A percentile compares a stretch with the other conserved stretches of the same genome.
Conservation (phyloP, 1,284 basidiomycete species). For the Chiua sp. region DNA sequence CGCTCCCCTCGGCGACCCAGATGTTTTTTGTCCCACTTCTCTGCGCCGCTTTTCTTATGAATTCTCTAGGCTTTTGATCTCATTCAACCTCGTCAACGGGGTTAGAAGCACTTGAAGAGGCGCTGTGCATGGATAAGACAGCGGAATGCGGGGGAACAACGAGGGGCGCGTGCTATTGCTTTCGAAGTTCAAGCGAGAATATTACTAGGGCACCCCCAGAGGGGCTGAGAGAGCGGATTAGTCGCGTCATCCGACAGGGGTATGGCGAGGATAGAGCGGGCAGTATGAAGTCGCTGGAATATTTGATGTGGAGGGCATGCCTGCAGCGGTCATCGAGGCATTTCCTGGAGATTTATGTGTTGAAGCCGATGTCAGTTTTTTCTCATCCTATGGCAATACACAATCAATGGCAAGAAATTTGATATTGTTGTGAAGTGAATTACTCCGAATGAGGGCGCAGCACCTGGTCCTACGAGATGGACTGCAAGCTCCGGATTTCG, state of each 20-base stretch:
- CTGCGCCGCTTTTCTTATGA: no score
- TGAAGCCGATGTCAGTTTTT: not conserved
- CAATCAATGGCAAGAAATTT: constrained; percentile 75
- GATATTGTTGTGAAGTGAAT: constrained; percentile 79
- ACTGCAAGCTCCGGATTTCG: constrained; percentile 57
- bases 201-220: constrained; percentile 48
- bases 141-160: no score
- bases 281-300: constrained; percentile 75
- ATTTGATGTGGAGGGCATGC: constrained; percentile 65
- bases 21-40: no score
- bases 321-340: constrained; percentile 47
- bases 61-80: no score
- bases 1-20: no score
- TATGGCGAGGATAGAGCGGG: constrained; percentile 66
- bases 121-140: no score
- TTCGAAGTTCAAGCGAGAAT: constrained; percentile 65
- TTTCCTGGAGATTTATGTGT: not conserved
- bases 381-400: constrained; percentile 52
- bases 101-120: constrained; percentile 51
- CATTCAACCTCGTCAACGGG: no score
- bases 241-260: constrained; percentile 56
- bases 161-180: no score
- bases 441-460: constrained; percentile 70
- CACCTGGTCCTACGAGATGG: constrained; percentile 60
- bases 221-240: constrained; percentile 60